Base-by-base conservation (phyloP, 305 asterid genomes). In the Rubia tinctorum region DNA sequence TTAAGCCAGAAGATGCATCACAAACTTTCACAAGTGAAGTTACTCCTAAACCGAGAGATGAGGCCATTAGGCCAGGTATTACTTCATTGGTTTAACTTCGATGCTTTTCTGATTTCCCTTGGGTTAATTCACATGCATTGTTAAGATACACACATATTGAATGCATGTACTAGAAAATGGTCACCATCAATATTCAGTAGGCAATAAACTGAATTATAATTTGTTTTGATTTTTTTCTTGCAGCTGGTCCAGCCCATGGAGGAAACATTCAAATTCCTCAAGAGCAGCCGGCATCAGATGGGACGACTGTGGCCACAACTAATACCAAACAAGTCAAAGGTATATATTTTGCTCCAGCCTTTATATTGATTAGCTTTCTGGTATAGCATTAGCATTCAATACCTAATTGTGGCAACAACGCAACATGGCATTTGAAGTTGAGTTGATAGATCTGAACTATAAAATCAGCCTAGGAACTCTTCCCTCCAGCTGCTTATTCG, bases 281-380 rank as follows among this genome's bases (percentile, higher is more conserved):
- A 60, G 65, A 60, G 17, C n/a, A 60, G 65, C 65, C n/a, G 15
- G 40, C 39, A 60, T 23, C 65, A 60, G 39, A 60, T 60, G 34
- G 30, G 65, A 60, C 37, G 18, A 23, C 17, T 23, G 65, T 23
- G 37, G 17, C 27, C 39, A 25, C 14, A 60, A 60, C 65, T 23
- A 11, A 60, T 60, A 0, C 65, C 4, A 27, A 23, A 60, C 37
- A 60, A 60, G 65, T 10, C 39, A 23, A 22, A 60, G 65, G 65
- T 60, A 60, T 20, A 58, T 49, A 49, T 49, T 6, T 49, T 12
- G 18, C 15, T 49, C 56, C 4, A 49, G 56, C 56, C 56, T 49
- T 30, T 30, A 30, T 30, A 3, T 30, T 30, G 34, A 30, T 30
- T 30, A 30, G 1, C 34, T 30, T 30, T 30, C 34, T 30, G 34